Evolutionary conservation across 345 rosid genomes (phyloP).

Genomic region (Salix koriyanagi): DNA sequence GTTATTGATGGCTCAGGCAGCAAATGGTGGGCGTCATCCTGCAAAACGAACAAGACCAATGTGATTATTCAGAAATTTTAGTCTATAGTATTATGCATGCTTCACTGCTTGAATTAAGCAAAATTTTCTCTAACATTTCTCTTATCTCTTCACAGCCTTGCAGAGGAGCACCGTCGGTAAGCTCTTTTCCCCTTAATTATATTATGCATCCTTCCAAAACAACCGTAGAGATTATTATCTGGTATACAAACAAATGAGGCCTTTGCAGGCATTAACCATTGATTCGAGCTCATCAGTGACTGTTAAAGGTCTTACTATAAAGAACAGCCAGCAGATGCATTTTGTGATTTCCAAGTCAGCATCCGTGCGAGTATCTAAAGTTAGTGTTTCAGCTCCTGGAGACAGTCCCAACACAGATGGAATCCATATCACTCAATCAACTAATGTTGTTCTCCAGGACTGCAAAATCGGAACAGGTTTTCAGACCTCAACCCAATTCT

Average conservation of each 20-base stretch:
- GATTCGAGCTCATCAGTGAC: conserved; percentile 73
- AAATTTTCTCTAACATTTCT: conserved; percentile 19
- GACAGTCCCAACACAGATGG: conserved; percentile 99
- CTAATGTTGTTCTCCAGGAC: conserved; percentile 71
- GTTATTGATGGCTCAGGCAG: conserved; percentile 94
- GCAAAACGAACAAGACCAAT: conserved; percentile 78
- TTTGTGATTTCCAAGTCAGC: conserved; percentile 65
- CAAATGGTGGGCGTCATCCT: conserved; percentile 98
- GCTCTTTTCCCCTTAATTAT: conserved; percentile 19
- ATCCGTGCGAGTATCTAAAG: conserved; percentile 57
- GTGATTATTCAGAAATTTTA: conserved; percentile 38
- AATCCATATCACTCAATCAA: conserved; percentile 75
- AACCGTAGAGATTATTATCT: background rate
- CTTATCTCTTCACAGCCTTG: conserved; percentile 67
- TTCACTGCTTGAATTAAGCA: background rate
- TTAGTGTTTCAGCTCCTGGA: conserved; percentile 69
- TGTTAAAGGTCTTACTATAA: conserved; percentile 73
- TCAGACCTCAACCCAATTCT: conserved; percentile 1
- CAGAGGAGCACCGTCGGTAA: conserved; percentile 81
- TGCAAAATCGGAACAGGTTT: conserved; percentile 96
- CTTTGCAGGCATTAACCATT: conserved; percentile 80
- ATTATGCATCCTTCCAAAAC: background rate
- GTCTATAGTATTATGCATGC: conserved; percentile 1
- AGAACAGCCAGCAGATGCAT: conserved; percentile 95
- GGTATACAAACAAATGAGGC: conserved; percentile 16